A percentile compares a stretch with the other conserved stretches of the same genome.
Evolutionary conservation across 2,329 filamentous ascomycete genomes (phyloP).

Genomic region (Fusarium tuaranense): DNA sequence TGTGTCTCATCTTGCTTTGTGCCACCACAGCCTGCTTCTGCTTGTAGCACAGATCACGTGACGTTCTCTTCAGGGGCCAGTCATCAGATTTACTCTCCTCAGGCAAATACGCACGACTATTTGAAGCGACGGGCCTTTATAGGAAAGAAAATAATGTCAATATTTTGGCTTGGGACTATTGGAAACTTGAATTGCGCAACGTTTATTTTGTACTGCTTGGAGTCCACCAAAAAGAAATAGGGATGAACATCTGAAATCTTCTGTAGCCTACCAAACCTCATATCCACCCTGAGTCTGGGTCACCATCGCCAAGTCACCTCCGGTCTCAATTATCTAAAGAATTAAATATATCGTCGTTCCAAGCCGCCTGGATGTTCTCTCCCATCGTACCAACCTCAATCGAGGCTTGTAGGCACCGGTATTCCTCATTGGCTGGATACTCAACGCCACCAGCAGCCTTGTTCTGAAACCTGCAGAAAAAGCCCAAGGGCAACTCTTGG

Average conservation of each 20-base stretch:
- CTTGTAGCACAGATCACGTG: background rate
- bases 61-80: background rate
- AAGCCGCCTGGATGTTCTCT: background rate
- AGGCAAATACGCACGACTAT: no score
- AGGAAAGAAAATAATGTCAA: no score
- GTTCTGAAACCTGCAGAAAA: background rate
- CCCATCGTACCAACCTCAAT: background rate
- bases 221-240: no score
- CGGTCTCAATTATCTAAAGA: background rate
- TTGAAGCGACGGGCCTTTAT: no score
- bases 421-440: background rate
- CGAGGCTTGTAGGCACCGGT: background rate
- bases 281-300: no score
- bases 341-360: background rate
- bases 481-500: background rate
- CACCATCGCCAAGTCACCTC: no score
- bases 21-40: background rate
- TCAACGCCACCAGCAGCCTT: background rate
- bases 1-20: background rate
- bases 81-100: no score
- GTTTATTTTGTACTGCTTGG: no score
- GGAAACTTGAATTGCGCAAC: no score
- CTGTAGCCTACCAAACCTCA: no score
- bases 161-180: no score
- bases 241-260: no score